A percentile compares a stretch with the other conserved stretches of the same genome.
These are phyloP conservation scores for Aspergillus sojae DNA, from an alignment of 2,329 filamentous ascomycete genomes.

Conservation along the genomic window DNA sequence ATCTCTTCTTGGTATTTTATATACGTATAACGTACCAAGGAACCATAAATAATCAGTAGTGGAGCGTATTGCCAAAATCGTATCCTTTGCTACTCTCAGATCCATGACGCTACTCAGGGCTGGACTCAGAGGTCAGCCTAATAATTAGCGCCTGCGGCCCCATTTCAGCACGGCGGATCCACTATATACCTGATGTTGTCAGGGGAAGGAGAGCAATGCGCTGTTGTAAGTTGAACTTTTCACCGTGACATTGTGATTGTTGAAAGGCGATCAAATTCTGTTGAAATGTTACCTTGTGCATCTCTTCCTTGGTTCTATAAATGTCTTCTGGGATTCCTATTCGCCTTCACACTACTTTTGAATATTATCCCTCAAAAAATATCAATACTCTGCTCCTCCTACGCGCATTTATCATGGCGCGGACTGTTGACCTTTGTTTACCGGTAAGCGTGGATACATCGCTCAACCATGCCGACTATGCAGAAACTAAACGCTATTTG, in stretches of 20 bases:
- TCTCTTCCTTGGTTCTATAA: neutral
- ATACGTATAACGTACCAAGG: neutral
- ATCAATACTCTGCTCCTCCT: neutral
- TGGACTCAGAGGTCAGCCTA: neutral
- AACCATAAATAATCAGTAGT: neutral
- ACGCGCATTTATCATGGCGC: neutral
- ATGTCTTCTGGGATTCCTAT: neutral
- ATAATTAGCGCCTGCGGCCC: neutral
- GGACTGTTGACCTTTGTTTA: neutral
- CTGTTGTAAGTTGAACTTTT: neutral
- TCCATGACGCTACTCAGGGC: neutral
- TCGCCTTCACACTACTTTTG: neutral
- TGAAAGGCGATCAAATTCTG: neutral
- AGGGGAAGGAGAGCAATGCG: neutral
- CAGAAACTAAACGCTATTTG: neutral
- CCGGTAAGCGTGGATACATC: neutral
- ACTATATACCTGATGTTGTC: neutral
- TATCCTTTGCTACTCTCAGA: neutral
- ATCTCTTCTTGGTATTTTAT: too few species aligned
- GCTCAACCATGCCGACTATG: neutral
- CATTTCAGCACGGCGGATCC: neutral
- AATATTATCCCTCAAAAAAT: neutral
- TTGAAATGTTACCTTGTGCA: neutral
- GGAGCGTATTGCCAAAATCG: neutral
- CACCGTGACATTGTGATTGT: neutral